phyloP scores from a whole-genome alignment of 768 basidiomycete genomes.

The Pisolithus orientalis region DNA sequence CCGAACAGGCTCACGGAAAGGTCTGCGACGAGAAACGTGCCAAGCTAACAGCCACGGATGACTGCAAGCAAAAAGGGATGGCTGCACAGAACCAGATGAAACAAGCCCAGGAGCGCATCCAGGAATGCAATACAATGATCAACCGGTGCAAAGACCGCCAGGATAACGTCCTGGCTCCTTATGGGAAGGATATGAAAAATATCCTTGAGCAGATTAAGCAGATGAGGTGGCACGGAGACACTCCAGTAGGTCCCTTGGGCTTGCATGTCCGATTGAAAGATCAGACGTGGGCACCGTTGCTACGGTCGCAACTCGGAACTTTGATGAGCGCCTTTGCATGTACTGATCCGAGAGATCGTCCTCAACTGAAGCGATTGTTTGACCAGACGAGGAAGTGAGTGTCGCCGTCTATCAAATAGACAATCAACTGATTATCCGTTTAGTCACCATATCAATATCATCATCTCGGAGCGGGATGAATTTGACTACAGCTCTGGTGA shows the following conservation, averaged over 20 bases:
- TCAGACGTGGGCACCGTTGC: constrained; percentile 54
- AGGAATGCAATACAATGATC: constrained; percentile 45
- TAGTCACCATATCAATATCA: constrained; percentile 46
- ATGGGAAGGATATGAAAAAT: constrained; percentile 53
- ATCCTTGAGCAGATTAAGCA: constrained; percentile 48
- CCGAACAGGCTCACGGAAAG: constrained; percentile 30
- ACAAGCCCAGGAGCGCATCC: constrained; percentile 36
- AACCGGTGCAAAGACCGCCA: constrained; percentile 42
- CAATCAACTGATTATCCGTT: constrained; percentile 6
- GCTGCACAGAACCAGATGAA: constrained; percentile 28
- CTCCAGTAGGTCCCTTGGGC: constrained; percentile 78
- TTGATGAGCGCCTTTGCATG: constrained; percentile 68
- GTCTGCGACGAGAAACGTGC: constrained; percentile 30
- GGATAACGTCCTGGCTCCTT: constrained; percentile 53
- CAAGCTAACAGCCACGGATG: constrained; percentile 24
- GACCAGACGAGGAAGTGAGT: constrained; percentile 59
- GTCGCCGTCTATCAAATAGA: constrained; percentile 6
- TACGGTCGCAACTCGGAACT: constrained; percentile 54
- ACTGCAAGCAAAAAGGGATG: constrained; percentile 30
- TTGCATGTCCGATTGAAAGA: constrained; percentile 70
- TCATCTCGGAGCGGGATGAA: constrained; percentile 64
- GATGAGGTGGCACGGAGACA: constrained; percentile 56
- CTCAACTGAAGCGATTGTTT: constrained; percentile 49
- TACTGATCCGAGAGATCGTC: constrained; percentile 60
- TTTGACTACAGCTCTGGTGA: constrained; percentile 81